Evolutionary conservation across 257 asterid species (phyloP).

Genomic region (Galeopsis tetrahit): DNA sequence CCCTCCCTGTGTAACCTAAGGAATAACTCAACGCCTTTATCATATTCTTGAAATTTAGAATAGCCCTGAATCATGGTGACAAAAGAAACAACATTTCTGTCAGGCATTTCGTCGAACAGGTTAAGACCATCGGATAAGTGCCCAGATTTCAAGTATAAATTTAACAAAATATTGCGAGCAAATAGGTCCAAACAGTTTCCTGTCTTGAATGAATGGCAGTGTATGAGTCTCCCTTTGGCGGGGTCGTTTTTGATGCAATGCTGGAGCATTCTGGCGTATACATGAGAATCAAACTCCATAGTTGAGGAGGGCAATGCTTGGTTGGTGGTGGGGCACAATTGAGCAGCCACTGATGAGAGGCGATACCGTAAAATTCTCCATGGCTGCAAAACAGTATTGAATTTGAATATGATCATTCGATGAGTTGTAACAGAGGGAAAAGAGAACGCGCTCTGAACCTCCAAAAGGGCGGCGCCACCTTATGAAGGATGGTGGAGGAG

Average conservation of each 20-base stretch:
- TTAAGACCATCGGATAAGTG: constrained; percentile 40
- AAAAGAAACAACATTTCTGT: constrained; percentile 53
- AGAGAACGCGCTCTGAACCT: neutral
- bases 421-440: neutral
- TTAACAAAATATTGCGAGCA: constrained; percentile 67
- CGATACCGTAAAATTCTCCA: constrained; percentile 32
- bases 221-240: constrained; percentile 43
- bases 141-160: constrained; percentile 44
- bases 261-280: constrained; percentile 48
- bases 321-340: constrained; percentile 23
- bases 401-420: constrained; percentile 43
- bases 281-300: constrained; percentile 52
- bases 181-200: constrained; percentile 70
- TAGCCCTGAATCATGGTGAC: constrained; percentile 62
- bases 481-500: too few species aligned
- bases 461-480: too few species aligned
- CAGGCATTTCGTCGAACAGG: constrained; percentile 61
- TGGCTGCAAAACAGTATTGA: constrained; percentile 33
- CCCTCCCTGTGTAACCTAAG: constrained; percentile 51
- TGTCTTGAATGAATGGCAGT: constrained; percentile 48
- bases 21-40: constrained; percentile 43
- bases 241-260: constrained; percentile 44
- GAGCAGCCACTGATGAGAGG: constrained; percentile 37
- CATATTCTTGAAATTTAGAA: constrained; percentile 36
- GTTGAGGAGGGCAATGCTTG: constrained; percentile 24